Evolutionary conservation across 208 protist genomes (phyloP), one percentile per base, ranked within the genome.

Genomic region (Porcisia hertigi): DNA sequence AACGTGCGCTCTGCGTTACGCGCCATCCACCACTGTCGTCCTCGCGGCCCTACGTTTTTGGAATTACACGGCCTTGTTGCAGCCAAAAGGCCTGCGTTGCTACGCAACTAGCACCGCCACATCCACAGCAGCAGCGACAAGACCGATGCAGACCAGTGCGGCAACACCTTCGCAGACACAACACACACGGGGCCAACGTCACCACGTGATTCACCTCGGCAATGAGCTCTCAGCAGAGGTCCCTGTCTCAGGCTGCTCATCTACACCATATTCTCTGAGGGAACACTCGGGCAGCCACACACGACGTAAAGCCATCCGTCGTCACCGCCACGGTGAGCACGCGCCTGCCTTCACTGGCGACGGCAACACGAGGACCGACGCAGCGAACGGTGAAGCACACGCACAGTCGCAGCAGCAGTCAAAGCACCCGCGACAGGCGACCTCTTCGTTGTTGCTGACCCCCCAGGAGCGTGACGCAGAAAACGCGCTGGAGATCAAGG

Each of bases 141-240:
- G 30, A 30, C 30, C 30, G 30, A 30, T 30, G 30, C 30, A 30
- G 30, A 5, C 41, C 30, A 41, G 69, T 39, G 60, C 9, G 34
- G 23, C 60, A 6, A 16, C 60, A 39, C 23, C 60, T 14, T 41
- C 12, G 41, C 63, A 6, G 8, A 20, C 39, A 47, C 20, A 52
- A 30, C 41, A 18, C 20, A 1, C 18, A 41, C 54, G 54, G 41
- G 30, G 30, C 30, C 70, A 14, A 0, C 60, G 34, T 20, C 69
- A 43, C 43, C 71, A 65, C n/a, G 49, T 76, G 60, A 69, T 82
- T 3, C 45, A 82, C 52, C 62, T 82, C 12, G 78, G 78, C n/a
- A 82, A 77, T 60, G 63, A 74, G 25, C 59, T 82, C 18, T 52
- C 49, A 0, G 78, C 62, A 12, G 59, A 60, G 16, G 43, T 77